Percentiles rank a stretch among this genome's conserved stretches.
These are phyloP conservation scores for Aspergillus fijiensis DNA, from an alignment of 2,329 filamentous ascomycete species.

Conservation along the genomic window DNA sequence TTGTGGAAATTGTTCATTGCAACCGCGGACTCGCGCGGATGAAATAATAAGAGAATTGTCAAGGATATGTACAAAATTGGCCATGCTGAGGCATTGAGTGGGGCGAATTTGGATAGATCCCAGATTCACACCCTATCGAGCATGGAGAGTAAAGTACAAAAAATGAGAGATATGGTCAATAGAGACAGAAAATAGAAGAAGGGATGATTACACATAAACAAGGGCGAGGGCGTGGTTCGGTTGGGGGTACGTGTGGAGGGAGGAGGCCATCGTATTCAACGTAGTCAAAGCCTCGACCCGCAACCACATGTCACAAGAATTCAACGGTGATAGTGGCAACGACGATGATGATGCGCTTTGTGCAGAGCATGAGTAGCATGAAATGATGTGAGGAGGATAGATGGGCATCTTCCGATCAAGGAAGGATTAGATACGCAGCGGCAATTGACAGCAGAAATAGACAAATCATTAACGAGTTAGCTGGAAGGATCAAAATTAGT, in stretches of 20 bases:
- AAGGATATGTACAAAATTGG: background rate
- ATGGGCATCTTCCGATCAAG: background rate
- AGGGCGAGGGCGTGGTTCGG: background rate
- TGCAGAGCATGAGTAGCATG: background rate
- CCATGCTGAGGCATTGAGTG: background rate
- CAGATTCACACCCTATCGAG: background rate
- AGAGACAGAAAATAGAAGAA: background rate
- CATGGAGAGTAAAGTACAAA: background rate
- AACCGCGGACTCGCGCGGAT: background rate
- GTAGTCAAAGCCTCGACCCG: too few species aligned
- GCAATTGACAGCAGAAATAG: background rate
- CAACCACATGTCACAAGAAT: too few species aligned
- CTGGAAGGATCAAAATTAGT: slow-evolving; percentile 29
- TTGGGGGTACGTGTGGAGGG: too few species aligned
- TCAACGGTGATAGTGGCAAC: too few species aligned
- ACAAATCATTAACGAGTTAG: background rate
- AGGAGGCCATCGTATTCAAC: too few species aligned
- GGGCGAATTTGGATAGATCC: too few species aligned
- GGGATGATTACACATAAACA: background rate
- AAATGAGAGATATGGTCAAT: background rate
- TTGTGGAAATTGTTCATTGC: background rate
- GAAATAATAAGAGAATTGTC: background rate
- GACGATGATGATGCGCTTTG: background rate
- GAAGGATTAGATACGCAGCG: background rate
- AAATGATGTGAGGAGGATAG: background rate